phyloP scores from a whole-genome alignment of 176 grass and related monocot genomes.

The Oryza coarctata region DNA sequence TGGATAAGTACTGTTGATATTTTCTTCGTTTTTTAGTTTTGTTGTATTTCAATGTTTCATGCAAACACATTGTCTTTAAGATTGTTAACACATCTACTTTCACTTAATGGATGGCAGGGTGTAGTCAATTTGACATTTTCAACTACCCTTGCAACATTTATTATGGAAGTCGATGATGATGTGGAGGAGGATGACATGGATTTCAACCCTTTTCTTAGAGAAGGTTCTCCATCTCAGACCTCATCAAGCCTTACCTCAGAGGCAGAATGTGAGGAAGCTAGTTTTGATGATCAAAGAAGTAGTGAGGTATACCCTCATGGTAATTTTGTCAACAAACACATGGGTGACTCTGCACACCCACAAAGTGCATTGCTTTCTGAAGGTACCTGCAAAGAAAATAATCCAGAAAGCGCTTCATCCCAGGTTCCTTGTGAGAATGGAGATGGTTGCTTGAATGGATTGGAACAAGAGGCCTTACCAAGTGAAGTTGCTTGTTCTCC shows the following conservation, averaged over 20 bases:
- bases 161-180: slow-evolving; percentile 79
- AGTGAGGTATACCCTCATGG: background rate
- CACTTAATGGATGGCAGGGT: slow-evolving; percentile 27
- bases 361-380: slow-evolving; percentile 21
- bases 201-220: slow-evolving; percentile 70
- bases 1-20: background rate
- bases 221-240: slow-evolving; percentile 67
- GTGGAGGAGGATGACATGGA: slow-evolving; percentile 87
- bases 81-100: slow-evolving; percentile 10
- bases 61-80: background rate
- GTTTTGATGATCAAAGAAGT: slow-evolving; percentile 28
- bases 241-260: slow-evolving; percentile 85
- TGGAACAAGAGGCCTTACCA: slow-evolving; percentile 26
- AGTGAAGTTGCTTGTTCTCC: slow-evolving; percentile 18
- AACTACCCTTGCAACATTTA: slow-evolving; percentile 6
- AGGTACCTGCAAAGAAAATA: slow-evolving; percentile 6
- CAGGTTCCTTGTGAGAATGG: slow-evolving; percentile 22
- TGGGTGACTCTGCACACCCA: slow-evolving; percentile 14
- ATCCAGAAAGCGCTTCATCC: slow-evolving; percentile 20
- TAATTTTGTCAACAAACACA: slow-evolving; percentile 28
- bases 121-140: slow-evolving; percentile 18
- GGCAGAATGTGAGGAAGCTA: slow-evolving; percentile 44
- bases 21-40: background rate
- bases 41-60: background rate
- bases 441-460: slow-evolving; percentile 31